Conservation (phyloP, 176 grass and related monocot genomes). For the Saccharum spontaneum region DNA sequence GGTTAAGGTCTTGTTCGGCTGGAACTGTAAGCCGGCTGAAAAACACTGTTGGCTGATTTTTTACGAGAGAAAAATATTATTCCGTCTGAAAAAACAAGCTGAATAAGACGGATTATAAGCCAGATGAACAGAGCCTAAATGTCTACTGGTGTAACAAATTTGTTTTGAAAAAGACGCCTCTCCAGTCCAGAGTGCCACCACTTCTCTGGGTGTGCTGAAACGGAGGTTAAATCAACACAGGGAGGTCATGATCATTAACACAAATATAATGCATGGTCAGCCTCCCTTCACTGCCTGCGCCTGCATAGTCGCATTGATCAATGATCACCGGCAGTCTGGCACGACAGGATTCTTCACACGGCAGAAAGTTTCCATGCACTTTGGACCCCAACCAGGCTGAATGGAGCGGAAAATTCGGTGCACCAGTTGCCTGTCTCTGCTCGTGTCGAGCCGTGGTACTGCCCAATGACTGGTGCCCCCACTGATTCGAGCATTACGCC, state of each 20-base stretch:
- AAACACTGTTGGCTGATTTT: too few species aligned
- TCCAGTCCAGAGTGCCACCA: neutral
- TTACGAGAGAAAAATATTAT: too few species aligned
- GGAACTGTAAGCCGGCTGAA: too few species aligned
- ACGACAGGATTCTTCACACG: too few species aligned
- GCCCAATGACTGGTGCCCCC: neutral
- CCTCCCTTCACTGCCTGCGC: neutral
- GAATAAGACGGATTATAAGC: too few species aligned
- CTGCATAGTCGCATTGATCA: neutral
- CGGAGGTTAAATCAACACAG: neutral
- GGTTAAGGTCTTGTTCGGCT: too few species aligned
- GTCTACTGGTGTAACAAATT: too few species aligned
- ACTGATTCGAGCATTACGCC: conserved; percentile 22
- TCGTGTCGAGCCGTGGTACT: neutral
- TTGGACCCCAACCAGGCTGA: neutral
- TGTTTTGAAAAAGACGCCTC: too few species aligned
- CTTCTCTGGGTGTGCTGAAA: neutral
- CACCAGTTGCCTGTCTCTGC: neutral
- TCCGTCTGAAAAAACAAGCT: too few species aligned
- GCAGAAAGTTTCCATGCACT: too few species aligned
- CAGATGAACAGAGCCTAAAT: too few species aligned
- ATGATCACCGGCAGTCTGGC: neutral
- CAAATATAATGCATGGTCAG: neutral
- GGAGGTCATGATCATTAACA: neutral
- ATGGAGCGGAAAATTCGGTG: neutral